Base-by-base conservation (phyloP, 2,329 filamentous ascomycete genomes). In the Trichophyton simii region DNA sequence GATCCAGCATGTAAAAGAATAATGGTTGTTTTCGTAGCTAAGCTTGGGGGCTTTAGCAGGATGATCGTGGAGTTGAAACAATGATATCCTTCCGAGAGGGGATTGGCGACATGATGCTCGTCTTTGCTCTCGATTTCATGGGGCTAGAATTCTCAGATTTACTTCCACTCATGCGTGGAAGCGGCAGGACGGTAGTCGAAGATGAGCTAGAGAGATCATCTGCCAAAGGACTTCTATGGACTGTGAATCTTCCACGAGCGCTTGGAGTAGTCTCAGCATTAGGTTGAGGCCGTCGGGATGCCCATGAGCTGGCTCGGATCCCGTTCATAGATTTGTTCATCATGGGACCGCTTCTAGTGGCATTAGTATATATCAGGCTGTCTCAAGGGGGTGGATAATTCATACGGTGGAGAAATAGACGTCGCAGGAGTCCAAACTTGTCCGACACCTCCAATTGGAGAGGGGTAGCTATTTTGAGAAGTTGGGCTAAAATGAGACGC, bases 351-450 rank as follows among this genome's bases (percentile, higher is more conserved):
- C 76, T 77, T 65, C 66, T 65, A 60, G 31, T 38, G 31, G 63
- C 50, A 66, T 77, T 63, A 77, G 72, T 57, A 9, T 55, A 13
- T 15, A 20, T 55, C 55, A 44, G 55, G 18, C 20, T 3, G 28
- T 22, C 3, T 13, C 59, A 34, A 9, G 57, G 3, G 60, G 58
- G 59, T 42, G 61, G 54, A 44, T 42, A 60, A 61, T 58, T 73
- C 76, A 70, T 74, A 78, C 77, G 75, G 73, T 64, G 77, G 76
- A 59, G 77, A 78, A 61, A 78, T 76, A 15, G 77, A 77, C 59
- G 76, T 77, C 61, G 76, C 77, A 22, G 77, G 77, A 62, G 77
- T 79, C 74, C 76, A 79, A 62, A 71, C 70, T 58, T 73, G 69
- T 61, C 72, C 73, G 41, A 73, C 69, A 54, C 55, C 36, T 15